Conservation (phyloP, 129 eudicot species). For the Helianthus tuberosus region DNA sequence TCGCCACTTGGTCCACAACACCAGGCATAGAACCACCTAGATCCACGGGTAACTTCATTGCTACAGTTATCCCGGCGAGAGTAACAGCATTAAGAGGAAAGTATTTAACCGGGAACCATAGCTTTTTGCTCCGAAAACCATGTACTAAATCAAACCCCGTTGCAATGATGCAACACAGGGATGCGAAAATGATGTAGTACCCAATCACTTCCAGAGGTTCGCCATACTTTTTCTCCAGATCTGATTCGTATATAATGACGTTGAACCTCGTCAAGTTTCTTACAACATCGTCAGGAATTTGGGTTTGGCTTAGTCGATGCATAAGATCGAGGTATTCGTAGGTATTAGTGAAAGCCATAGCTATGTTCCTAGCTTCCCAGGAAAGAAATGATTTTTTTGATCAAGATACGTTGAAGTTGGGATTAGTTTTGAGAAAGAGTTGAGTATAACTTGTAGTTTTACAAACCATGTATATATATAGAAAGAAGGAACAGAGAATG, state of each 20-base stretch:
- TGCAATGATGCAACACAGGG: neutral
- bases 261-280: neutral
- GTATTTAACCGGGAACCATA: constrained; percentile 10
- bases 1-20: constrained; percentile 16
- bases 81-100: constrained; percentile 2
- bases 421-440: no score
- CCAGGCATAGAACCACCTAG: constrained; percentile 13
- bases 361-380: no score
- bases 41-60: constrained; percentile 21
- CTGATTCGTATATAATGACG: no score
- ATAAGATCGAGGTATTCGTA: no score
- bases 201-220: neutral
- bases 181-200: constrained; percentile 10
- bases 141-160: constrained; percentile 5
- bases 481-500: no score
- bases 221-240: no score
- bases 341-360: no score
- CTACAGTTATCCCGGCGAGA: neutral
- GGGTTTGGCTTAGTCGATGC: neutral
- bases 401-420: no score
- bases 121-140: constrained; percentile 7
- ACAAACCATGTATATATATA: no score
- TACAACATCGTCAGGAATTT: neutral
- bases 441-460: no score
- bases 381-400: no score